Evolutionary conservation across 352 stramenopile genomes (phyloP).

Genomic region (Phytophthora rubi): DNA sequence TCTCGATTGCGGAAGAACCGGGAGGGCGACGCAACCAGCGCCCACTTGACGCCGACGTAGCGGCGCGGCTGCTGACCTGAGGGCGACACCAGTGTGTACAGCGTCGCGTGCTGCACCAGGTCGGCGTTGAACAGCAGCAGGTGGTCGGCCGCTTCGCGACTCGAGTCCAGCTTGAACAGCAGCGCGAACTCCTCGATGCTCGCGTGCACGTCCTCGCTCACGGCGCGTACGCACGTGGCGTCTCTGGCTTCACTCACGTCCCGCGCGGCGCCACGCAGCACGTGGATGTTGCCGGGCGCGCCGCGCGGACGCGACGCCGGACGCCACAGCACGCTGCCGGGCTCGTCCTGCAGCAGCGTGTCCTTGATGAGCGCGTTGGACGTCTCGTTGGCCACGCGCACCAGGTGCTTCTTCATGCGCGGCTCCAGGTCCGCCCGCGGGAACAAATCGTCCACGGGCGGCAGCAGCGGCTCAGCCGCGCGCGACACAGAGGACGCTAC

Average conservation of each 20-base stretch:
- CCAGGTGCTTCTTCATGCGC: slow-evolving; percentile 80
- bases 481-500: slow-evolving; percentile 18
- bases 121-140: slow-evolving; percentile 82
- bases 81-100: slow-evolving; percentile 78
- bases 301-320: slow-evolving; percentile 38
- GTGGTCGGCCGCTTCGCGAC: slow-evolving; percentile 64
- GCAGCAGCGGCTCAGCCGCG: slow-evolving; percentile 15
- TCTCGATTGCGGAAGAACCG: slow-evolving; percentile 78
- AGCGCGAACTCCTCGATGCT: slow-evolving; percentile 87
- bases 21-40: slow-evolving; percentile 72
- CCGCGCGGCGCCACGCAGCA: slow-evolving; percentile 55
- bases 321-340: slow-evolving; percentile 63
- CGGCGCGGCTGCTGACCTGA: slow-evolving; percentile 73
- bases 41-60: slow-evolving; percentile 88
- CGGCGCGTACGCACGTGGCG: slow-evolving; percentile 65
- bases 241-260: slow-evolving; percentile 47
- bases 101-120: slow-evolving; percentile 69
- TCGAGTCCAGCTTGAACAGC: slow-evolving; percentile 84
- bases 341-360: slow-evolving; percentile 59
- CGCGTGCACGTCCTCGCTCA: slow-evolving; percentile 71
- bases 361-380: slow-evolving; percentile 81
- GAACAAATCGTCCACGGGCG: slow-evolving; percentile 55
- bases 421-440: slow-evolving; percentile 64
- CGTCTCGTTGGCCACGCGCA: slow-evolving; percentile 83
- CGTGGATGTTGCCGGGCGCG: slow-evolving; percentile 52